Percentiles rank a stretch among this genome's conserved stretches.
phyloP scores from a whole-genome alignment of 2,329 filamentous ascomycete species.

The Paraconiothyrium brasiliense region DNA sequence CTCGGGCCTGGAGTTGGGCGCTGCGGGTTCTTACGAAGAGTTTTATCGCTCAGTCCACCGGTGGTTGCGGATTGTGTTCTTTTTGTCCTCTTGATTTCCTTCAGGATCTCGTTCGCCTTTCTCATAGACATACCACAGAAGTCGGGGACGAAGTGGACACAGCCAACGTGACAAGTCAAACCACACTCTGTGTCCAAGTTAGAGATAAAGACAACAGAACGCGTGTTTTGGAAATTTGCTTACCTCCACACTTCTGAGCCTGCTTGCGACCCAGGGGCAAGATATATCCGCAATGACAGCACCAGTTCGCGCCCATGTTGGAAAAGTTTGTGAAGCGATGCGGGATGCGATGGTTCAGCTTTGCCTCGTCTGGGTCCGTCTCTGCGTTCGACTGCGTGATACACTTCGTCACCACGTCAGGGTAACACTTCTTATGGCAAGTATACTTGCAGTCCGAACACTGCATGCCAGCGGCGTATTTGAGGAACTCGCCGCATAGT shows the following conservation, averaged over 20 bases:
- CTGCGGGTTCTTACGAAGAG: conserved; percentile 28
- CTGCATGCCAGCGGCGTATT: conserved; percentile 98
- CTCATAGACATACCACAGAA: conserved; percentile 99
- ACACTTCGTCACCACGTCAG: conserved; percentile 97
- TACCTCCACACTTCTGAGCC: conserved; percentile 89
- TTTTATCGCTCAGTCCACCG: conserved; percentile 20
- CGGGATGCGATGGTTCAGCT: conserved; percentile 98
- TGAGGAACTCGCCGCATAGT: conserved; percentile 96
- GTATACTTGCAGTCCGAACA: conserved; percentile 99
- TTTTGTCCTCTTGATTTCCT: conserved; percentile 84
- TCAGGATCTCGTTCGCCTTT: conserved; percentile 90
- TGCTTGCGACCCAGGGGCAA: conserved; percentile 95
- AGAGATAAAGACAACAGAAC: conserved; percentile 23
- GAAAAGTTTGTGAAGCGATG: conserved; percentile 97
- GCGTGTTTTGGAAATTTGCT: conserved; percentile 30
- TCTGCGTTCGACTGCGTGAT: conserved; percentile 99
- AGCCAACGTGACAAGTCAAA: conserved; percentile 89
- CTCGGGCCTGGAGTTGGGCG: conserved; percentile 56
- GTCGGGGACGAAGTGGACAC: conserved; percentile 94
- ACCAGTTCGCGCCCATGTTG: conserved; percentile 99
- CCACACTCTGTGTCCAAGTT: conserved; percentile 74
- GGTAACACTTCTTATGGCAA: conserved; percentile 97
- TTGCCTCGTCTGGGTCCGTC: conserved; percentile 97
- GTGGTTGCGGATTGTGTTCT: conserved; percentile 68
- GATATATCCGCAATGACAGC: conserved; percentile 97